Conservation (phyloP, 768 basidiomycete species). For the Macrocybe gigantea region DNA sequence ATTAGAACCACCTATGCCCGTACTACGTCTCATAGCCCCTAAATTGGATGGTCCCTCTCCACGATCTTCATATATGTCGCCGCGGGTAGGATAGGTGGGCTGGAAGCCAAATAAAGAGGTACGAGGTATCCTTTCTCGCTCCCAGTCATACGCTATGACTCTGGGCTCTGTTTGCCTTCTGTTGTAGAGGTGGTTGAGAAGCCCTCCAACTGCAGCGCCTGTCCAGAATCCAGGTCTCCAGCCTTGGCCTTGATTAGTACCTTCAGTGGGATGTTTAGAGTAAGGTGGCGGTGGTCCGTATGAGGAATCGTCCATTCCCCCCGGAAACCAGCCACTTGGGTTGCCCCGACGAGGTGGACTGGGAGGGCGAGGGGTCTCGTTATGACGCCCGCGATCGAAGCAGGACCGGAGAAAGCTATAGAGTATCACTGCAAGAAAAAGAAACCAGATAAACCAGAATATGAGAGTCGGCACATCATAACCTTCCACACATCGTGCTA, state of each 20-base stretch:
- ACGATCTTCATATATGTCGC: constrained; percentile 36
- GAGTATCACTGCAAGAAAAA: constrained; percentile 42
- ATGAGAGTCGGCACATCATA: constrained; percentile 40
- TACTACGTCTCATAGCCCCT: constrained; percentile 69
- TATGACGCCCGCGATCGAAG: constrained; percentile 18
- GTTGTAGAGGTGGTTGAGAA: constrained; percentile 56
- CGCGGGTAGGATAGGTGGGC: constrained; percentile 18
- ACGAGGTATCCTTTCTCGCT: constrained; percentile 31
- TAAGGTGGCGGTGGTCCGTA: constrained; percentile 53
- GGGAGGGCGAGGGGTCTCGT: constrained; percentile 21
- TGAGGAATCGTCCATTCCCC: constrained; percentile 31
- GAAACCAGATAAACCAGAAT: constrained; percentile 55
- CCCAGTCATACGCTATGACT: constrained; percentile 51
- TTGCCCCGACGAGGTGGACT: constrained; percentile 30
- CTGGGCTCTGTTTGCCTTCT: constrained; percentile 19
- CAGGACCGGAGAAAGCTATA: constrained; percentile 60
- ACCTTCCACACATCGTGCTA: constrained; percentile 24
- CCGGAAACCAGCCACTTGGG: constrained; percentile 49
- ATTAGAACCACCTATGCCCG: constrained; percentile 74
- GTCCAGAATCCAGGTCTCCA: constrained; percentile 84
- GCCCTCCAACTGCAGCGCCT: constrained; percentile 68
- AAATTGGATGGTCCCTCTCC: constrained; percentile 67
- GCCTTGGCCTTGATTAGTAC: constrained; percentile 14
- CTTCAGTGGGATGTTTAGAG: constrained; percentile 28
- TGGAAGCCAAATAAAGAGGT: constrained; percentile 18